Percentiles rank a stretch among this genome's conserved stretches.
phyloP scores from a whole-genome alignment of 108 stramenopile species.

The Cyclotella choctawhatcheeana region DNA sequence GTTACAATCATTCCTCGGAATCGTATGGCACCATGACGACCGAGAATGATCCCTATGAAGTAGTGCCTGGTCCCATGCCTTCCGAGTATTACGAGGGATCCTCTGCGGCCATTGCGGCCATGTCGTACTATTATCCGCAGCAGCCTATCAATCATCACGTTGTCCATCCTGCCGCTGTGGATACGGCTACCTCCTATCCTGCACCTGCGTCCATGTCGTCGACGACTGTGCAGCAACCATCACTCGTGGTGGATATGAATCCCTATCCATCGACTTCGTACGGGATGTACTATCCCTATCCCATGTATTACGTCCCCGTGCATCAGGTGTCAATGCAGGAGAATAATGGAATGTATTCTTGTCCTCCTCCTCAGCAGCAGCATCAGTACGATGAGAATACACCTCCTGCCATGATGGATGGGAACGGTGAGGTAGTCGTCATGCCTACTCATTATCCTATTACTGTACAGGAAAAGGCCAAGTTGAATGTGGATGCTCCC shows the following conservation, averaged over 20 bases:
- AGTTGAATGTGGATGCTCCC: slow-evolving; percentile 34
- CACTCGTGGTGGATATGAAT: no score
- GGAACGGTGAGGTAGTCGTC: neutral
- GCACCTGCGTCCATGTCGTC: no score
- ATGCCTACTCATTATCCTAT: neutral
- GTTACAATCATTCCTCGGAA: no score
- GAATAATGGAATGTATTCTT: neutral
- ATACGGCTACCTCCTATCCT: no score
- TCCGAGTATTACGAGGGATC: neutral
- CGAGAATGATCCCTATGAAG: no score
- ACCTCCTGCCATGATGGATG: neutral
- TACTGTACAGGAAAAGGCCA: no score
- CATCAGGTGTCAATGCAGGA: neutral
- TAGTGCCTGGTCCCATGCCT: neutral
- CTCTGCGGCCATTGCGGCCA: neutral
- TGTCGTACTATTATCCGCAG: neutral
- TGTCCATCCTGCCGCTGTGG: neutral
- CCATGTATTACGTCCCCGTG: slow-evolving; percentile 3
- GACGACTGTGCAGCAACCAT: no score
- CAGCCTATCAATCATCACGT: neutral
- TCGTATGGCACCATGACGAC: no score
- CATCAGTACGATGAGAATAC: neutral
- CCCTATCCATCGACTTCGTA: neutral
- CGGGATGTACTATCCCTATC: neutral
- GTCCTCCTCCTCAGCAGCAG: neutral